Conservation (phyloP, 192 early-diverging fungal species). For the Entomortierella parvispora region DNA sequence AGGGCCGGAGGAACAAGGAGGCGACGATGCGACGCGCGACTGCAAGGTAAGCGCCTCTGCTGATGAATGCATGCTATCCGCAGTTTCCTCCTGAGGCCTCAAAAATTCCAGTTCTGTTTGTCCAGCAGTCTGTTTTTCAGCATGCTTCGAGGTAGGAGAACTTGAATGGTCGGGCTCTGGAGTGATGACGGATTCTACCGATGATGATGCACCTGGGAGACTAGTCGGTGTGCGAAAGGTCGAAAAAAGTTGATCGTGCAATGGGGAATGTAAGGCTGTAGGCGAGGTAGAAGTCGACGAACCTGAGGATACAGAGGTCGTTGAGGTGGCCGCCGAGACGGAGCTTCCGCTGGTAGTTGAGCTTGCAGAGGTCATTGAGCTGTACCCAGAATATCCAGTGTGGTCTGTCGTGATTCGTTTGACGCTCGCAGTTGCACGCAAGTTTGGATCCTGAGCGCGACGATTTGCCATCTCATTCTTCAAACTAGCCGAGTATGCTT, state of each 20-base stretch:
- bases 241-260: conserved; percentile 27
- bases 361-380: conserved; percentile 4
- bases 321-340: conserved; percentile 15
- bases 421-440: conserved; percentile 3
- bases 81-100: too few relatives aligned
- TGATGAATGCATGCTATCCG: too few relatives aligned
- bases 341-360: neutral
- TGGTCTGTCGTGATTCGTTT: conserved; percentile 20
- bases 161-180: conserved; percentile 29
- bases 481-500: conserved; percentile 36
- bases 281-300: conserved; percentile 38
- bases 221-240: conserved; percentile 27
- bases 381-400: conserved; percentile 18
- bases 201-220: conserved; percentile 25
- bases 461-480: conserved; percentile 44
- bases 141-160: conserved; percentile 21
- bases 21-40: too few relatives aligned
- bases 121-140: too few relatives aligned
- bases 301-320: conserved; percentile 7
- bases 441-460: conserved; percentile 11
- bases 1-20: too few relatives aligned
- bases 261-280: conserved; percentile 24
- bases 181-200: conserved; percentile 28
- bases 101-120: too few relatives aligned
- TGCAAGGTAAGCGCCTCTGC: too few relatives aligned